These are phyloP conservation scores for Allium fistulosum DNA, from an alignment of 106 monocot genomes.

Conservation along the genomic window DNA sequence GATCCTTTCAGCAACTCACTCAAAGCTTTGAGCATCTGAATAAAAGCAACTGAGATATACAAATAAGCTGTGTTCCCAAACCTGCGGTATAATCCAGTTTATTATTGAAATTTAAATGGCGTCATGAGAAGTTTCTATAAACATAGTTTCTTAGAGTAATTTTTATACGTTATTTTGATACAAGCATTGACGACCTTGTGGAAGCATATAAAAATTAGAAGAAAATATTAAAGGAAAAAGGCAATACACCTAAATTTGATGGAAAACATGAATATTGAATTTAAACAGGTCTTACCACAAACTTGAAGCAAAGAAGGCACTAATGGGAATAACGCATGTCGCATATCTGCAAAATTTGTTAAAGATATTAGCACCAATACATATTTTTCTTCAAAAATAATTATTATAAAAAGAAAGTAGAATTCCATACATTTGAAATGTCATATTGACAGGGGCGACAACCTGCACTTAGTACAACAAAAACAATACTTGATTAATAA, in stretches of 20 bases:
- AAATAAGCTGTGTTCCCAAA: slow-evolving; percentile 93
- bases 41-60: slow-evolving; percentile 86
- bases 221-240: not conserved
- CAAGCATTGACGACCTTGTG: no score
- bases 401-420: not conserved
- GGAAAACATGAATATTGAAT: not conserved
- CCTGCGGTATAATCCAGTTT: slow-evolving; percentile 38
- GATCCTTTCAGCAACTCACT: slow-evolving; percentile 38
- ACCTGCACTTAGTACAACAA: slow-evolving; percentile 38
- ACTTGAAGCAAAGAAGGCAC: slow-evolving; percentile 97
- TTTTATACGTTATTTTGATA: no score
- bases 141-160: no score
- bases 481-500: not conserved
- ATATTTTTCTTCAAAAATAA: not conserved
- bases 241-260: not conserved
- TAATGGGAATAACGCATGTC: slow-evolving; percentile 93
- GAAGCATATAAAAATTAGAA: not conserved
- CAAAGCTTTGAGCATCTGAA: slow-evolving; percentile 96
- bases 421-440: slow-evolving; percentile 80
- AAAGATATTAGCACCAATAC: slow-evolving; percentile 4
- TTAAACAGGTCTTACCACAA: slow-evolving; percentile 57
- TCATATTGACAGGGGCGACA: slow-evolving; percentile 89
- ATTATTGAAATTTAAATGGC: not conserved
- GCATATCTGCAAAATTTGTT: slow-evolving; percentile 63
- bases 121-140: no score